Evolutionary conservation across 441 rosid genomes (phyloP).

Genomic region (Populus trichocarpa): DNA sequence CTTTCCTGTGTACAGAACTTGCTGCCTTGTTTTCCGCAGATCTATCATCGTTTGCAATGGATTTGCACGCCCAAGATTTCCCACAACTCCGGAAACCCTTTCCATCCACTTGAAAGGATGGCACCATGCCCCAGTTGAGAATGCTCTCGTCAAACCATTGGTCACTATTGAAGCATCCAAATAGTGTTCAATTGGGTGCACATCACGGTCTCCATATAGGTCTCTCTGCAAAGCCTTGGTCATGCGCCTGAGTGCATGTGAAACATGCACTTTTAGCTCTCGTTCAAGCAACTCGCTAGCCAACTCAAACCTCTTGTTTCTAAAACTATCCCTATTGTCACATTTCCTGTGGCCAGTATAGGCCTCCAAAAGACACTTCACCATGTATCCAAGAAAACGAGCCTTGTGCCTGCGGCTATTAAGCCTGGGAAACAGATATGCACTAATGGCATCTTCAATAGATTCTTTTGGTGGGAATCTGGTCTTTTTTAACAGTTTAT

Average conservation of each 20-base stretch:
- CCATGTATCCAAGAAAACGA: conserved; percentile 85
- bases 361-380: conserved; percentile 71
- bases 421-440: conserved; percentile 63
- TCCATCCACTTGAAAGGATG: conserved; percentile 83
- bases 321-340: conserved; percentile 79
- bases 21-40: conserved; percentile 81
- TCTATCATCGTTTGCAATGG: conserved; percentile 83
- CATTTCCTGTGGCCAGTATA: conserved; percentile 67
- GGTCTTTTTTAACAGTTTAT: conserved; percentile 36
- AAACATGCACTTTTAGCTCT: conserved; percentile 73
- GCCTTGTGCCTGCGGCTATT: conserved; percentile 61
- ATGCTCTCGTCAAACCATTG: conserved; percentile 80
- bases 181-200: conserved; percentile 71
- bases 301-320: conserved; percentile 84
- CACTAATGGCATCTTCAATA: conserved; percentile 50
- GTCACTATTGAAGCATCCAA: conserved; percentile 87
- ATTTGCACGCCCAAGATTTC: conserved; percentile 80
- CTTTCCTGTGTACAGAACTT: conserved; percentile 79
- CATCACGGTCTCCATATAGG: conserved; percentile 58
- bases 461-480: conserved; percentile 73
- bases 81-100: conserved; percentile 88
- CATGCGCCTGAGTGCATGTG: conserved; percentile 75
- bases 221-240: conserved; percentile 68
- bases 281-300: conserved; percentile 88
- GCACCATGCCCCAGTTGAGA: conserved; percentile 78